Evolutionary conservation across 176 grass and related monocot genomes (phyloP).

Genomic region (Triticum dicoccoides): DNA sequence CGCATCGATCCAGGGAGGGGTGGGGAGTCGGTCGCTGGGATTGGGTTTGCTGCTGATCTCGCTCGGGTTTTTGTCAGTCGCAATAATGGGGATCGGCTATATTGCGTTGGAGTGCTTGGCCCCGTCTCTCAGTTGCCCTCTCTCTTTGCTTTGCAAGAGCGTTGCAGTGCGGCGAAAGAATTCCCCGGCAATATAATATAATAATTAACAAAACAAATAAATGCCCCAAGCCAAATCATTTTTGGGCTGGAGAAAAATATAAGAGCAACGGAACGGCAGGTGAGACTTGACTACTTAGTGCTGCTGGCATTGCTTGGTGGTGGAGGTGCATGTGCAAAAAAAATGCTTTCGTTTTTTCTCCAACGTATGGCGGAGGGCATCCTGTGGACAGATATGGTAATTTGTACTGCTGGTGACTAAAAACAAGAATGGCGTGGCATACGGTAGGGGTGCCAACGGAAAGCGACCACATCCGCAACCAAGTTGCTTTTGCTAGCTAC

Average conservation of each 20-base stretch:
- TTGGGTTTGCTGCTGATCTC: background rate
- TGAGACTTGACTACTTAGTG: background rate
- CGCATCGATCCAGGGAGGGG: constrained; percentile 34
- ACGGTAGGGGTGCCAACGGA: background rate
- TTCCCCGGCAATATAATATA: background rate
- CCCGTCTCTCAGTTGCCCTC: background rate
- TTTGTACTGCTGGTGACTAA: too few species aligned
- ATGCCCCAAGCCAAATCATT: background rate
- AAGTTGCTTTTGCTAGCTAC: too few species aligned
- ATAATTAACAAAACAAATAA: background rate
- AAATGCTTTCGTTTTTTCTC: background rate
- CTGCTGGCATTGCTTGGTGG: background rate
- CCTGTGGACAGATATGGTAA: too few species aligned
- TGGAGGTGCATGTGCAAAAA: too few species aligned
- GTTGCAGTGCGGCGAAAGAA: background rate
- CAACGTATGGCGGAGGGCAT: too few species aligned
- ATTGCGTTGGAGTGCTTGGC: background rate
- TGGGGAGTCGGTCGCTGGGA: background rate
- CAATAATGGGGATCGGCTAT: background rate
- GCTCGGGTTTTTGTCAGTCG: background rate
- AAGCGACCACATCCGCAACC: background rate
- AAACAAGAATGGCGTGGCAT: too few species aligned
- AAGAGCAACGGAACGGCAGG: background rate
- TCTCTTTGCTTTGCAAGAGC: background rate
- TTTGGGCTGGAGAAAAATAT: background rate